Evolutionary conservation across 305 asterid genomes (phyloP), one percentile per base, ranked within the genome.

Genomic region (Fraxinus albicans): DNA sequence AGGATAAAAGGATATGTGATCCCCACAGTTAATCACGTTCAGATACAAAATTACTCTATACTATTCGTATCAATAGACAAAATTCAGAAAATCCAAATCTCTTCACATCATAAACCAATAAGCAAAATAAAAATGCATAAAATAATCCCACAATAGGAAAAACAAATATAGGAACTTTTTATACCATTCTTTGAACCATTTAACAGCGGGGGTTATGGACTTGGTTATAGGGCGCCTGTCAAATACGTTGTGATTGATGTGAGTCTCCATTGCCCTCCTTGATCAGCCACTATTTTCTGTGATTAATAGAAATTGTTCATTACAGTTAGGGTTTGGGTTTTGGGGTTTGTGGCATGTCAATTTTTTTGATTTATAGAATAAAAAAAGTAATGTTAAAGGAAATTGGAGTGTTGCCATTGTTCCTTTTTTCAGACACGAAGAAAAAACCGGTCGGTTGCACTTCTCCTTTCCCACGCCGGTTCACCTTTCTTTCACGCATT

Each of bases 111-210:
- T 4, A 27, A 67, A 67, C 36, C 74, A 67, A 25, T 25, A 27
- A 67, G 36, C 15, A 67, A 67, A 69, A 13, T 69, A 1, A 69
- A 27, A 69, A 12, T 31, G 19, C 40, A 69, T 25, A 29, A 69
- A 69, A 13, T 6, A 69, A 69, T 27, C 75, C n/a, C 75, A 27
- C 3, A 29, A 34, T 35, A 74, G 31, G 53, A n/a, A 74, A 19
- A 34, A 10, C 8, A 33, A 8, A 34, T 34, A 63, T 8, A 21
- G 17, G 29, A 21, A 73, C 21, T 27, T 29, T 77, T 34, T 15
- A 25, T 81, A 81, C 84, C 84, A 81, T 81, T 74, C 79, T 55
- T 36, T 81, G 80, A 53, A 73, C 84, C 84, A 81, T 65, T 81
- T 81, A 15, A 81, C 80, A 38, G 84, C 58, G 17, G 84, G 73